Conservation (phyloP, 768 basidiomycete genomes). For the Amanita pseudoporphyria region DNA sequence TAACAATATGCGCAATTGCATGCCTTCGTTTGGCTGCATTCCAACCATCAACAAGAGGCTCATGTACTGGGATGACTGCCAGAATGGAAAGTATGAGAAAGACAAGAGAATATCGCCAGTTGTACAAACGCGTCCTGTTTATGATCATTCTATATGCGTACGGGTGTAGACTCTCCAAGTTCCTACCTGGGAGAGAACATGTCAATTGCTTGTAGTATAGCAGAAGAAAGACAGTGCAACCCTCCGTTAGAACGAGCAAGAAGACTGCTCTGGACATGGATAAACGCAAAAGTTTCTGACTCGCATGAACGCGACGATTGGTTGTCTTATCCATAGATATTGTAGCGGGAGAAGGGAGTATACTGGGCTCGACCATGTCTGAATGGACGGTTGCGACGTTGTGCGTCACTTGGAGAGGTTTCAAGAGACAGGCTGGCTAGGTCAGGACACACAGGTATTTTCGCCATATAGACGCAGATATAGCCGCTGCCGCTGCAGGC, state of each 20-base stretch:
- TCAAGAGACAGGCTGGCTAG: conserved; percentile 35
- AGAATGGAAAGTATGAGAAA: conserved; percentile 53
- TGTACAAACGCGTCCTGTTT: too few species aligned
- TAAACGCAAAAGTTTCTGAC: conserved; percentile 52
- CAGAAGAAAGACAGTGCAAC: conserved; percentile 60
- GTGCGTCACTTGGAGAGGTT: conserved; percentile 8
- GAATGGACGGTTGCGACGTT: conserved; percentile 14
- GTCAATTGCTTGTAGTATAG: conserved; percentile 60
- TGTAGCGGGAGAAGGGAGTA: too few species aligned
- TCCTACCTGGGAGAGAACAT: conserved; percentile 47
- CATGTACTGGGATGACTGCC: conserved; percentile 55
- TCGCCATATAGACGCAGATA: conserved; percentile 50
- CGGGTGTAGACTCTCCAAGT: too few species aligned
- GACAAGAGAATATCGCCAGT: too few species aligned
- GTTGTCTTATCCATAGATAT: too few species aligned
- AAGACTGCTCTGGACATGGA: conserved; percentile 50
- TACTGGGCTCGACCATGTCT: too few species aligned
- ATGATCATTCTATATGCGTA: too few species aligned
- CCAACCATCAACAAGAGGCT: conserved; percentile 48
- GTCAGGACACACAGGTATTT: conserved; percentile 52
- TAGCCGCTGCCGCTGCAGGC: too few species aligned
- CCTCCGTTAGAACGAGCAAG: conserved; percentile 65
- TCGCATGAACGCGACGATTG: too few species aligned
- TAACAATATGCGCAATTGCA: not conserved
- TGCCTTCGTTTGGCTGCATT: conserved; percentile 3